Base-by-base conservation (phyloP, 352 stramenopile genomes). In the Pythium oligandrum region DNA sequence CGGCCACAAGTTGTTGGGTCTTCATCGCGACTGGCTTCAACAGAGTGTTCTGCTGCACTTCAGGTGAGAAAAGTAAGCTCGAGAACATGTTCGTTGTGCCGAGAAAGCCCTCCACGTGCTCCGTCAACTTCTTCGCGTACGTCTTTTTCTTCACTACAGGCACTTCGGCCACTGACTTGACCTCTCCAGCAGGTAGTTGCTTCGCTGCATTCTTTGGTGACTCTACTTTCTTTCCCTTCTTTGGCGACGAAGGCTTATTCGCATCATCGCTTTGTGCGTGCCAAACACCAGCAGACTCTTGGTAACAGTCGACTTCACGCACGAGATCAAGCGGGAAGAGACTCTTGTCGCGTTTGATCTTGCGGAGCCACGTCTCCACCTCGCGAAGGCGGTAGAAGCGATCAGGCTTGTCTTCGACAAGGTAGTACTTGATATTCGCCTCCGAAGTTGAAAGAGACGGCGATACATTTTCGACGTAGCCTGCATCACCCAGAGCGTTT, bases 301-400 rank as follows among this genome's bases (percentile, higher is more conserved):
- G 56, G 36, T 74, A 66, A 53, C 73, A 86, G 43, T 90, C 79
- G 12, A 86, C 38, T 48, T 90, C 79, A 6, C 62, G 58, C 9
- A 90, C 79, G 3, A 90, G 62, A 60, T 90, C 79, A 12, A 90
- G 52, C 2, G 76, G 79, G n/a, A 73, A 85, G 6, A 86, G 54
- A 40, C 71, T 86, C 9, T 72, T 78, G 4, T 59, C 57, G 1
- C 46, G 55, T 3, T 46, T 36, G 32, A 70, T 45, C 17, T 83
- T 72, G 2, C 50, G 32, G 12, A 73, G 52, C 72, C 73, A 86
- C 39, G 63, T 63, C 8, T 90, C 65, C 4, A 90, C 69, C 44
- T 76, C 73, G 3, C 65, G 76, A 30, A 90, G 55, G 5, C 75
- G 68, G 12, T 86, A 90, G 43, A 71, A 80, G 2, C 63, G 64